Base-by-base conservation (phyloP, 1,284 basidiomycete genomes). In the Leccinum griseonigrum region DNA sequence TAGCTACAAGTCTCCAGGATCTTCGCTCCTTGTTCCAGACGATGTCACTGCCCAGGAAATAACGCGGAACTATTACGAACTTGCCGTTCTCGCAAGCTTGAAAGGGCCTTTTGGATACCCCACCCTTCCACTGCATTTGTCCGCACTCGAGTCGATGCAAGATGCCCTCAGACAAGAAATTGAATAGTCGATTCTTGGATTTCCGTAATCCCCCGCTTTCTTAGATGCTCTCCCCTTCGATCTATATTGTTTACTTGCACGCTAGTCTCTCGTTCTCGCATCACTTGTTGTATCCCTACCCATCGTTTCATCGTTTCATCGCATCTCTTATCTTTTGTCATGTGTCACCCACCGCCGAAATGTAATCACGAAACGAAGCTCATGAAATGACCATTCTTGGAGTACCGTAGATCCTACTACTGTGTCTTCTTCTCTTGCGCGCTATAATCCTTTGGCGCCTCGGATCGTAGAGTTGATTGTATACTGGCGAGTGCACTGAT, bases 361-460 rank as follows among this genome's bases (percentile, higher is more conserved):
- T 76, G 69, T 71, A 68, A 50, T 69, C 26, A 38, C 72, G 63
- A 67, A 50, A 51, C 56, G 51, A 71, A 60, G 34, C 58, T 53
- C 66, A 66, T 62, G 61, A 63, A 62, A 68, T 63, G 28, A 54
- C 51, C 26, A 61, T 61, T 71, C 64, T 71, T 70, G 61, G 55
- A 55, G 62, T 62, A 63, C 10, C 38, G 36, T 46, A 56, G 26
- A 18, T 26, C 11, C 16, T 14, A 29, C 70, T 81, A 94, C 79
- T 94, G 91, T 68, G 81, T 87, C 83, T 95, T 94, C 80, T 83
- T 92, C 69, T 90, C 88, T 63, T 83, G 81, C 10, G 85, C 85
- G 66, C 79, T 87, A 67, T 83, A 88, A 9, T 83, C 82, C 74
- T 85, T 90, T n/a, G 86, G 85, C 9, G 80, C 76, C 61, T 88